Conservation (phyloP, 2,329 filamentous ascomycete genomes). For the Macrophomina phaseolina region DNA sequence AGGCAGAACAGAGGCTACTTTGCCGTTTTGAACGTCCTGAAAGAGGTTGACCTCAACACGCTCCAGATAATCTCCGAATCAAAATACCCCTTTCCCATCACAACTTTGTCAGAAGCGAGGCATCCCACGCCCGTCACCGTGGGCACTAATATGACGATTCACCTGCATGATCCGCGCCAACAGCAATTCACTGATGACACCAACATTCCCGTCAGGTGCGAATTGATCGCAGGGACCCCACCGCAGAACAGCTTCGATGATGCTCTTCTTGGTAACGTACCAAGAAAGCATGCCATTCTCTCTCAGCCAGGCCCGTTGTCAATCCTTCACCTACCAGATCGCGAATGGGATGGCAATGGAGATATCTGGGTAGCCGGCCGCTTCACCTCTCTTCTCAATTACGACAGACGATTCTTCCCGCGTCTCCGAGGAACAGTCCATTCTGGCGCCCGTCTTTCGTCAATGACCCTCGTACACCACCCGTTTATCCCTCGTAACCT, state of each 20-base stretch:
- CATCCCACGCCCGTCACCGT: conserved; percentile 76
- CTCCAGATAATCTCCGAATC: conserved; percentile 72
- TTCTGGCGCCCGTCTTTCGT: conserved; percentile 80
- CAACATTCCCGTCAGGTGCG: conserved; percentile 33
- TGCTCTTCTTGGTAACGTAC: conserved; percentile 33
- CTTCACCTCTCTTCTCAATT: conserved; percentile 87
- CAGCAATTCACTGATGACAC: conserved; percentile 30
- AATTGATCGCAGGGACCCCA: conserved; percentile 37
- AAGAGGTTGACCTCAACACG: conserved; percentile 81
- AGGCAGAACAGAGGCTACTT: conserved; percentile 73
- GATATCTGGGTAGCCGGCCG: conserved; percentile 89
- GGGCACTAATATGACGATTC: conserved; percentile 79
- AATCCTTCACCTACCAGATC: conserved; percentile 75
- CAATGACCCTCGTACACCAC: conserved; percentile 71
- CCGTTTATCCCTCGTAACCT: conserved; percentile 69
- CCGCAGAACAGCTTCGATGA: conserved; percentile 40
- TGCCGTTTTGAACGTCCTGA: conserved; percentile 75
- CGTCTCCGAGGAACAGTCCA: conserved; percentile 78
- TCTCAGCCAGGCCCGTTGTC: conserved; percentile 82
- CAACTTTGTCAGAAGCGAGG: conserved; percentile 74
- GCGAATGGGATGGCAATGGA: conserved; percentile 64
- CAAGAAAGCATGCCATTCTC: conserved; percentile 66
- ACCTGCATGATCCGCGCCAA: conserved; percentile 78
- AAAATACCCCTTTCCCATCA: conserved; percentile 81
- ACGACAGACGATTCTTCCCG: conserved; percentile 86